Base-by-base conservation (phyloP, 2,329 filamentous ascomycete species). In the Penicillium sp. region DNA sequence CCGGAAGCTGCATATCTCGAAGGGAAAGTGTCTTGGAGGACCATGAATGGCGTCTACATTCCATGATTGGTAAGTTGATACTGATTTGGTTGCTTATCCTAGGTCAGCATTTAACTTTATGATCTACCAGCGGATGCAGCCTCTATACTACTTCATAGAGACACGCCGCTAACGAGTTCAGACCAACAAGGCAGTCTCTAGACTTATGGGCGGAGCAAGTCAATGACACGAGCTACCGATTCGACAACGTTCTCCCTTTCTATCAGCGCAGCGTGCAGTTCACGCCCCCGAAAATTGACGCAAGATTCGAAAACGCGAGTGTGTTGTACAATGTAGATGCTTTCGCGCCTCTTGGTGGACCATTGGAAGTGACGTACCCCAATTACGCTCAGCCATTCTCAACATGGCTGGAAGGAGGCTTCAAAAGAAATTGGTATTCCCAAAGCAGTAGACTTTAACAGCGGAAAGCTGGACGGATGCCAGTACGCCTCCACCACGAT, bases 341-440 rank as follows among this genome's bases (percentile, higher is more conserved):
- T 0, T 77, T 61, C 19, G 48, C 56, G 17, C 11, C 50, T 6
- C 63, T 56, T 1, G 70, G 67, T 3, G 79, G 76, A 0, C 78
- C 79, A 0, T 61, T 82, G 1, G 68, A 79, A 45, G 75, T 83
- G 2, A 77, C 79, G 0, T 83, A 76, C 60, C 60, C 76, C 4
- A 79, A 81, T 54, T 82, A 73, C 48, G 77, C 73, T 5, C 70
- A 75, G 61, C 68, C 78, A 0, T 79, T 79, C 30, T 73, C 74
- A 7, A 78, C 74, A 13, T 82, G 77, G 77, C 75, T 74, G 67
- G 69, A 66, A 13, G 66, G 68, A 8, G 80, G 74, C 1, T 71
- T 84, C 58, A 65, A 78, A 78, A 21, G 73, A 74, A 1, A 75
- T 83, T 13, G 82, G 82, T 0, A 69, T 84, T 23, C 64, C 70